Evolutionary conservation across 2,329 filamentous ascomycete genomes (phyloP).

Genomic region (Alternaria longipes): DNA sequence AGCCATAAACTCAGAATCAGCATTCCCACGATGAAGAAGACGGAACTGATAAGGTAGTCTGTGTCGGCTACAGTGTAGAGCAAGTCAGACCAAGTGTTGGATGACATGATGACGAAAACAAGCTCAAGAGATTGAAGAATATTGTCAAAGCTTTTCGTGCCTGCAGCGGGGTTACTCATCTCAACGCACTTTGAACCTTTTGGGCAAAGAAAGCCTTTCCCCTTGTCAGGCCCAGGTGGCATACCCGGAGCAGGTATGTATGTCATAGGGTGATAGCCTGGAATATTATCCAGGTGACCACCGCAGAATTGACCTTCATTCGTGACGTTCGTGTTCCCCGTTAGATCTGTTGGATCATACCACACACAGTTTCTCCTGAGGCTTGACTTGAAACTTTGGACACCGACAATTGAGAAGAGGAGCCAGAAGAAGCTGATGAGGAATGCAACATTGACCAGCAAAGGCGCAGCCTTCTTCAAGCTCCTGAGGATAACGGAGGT

Average conservation of each 20-base stretch:
- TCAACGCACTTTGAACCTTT: constrained; percentile 83
- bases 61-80: constrained; percentile 94
- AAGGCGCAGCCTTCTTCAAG: constrained; percentile 91
- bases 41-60: constrained; percentile 84
- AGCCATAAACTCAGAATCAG: constrained; percentile 97
- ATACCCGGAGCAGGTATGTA: constrained; percentile 69
- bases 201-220: constrained; percentile 90
- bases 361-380: constrained; percentile 60
- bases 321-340: constrained; percentile 62
- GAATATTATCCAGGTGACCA: constrained; percentile 72
- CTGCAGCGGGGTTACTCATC: constrained; percentile 78
- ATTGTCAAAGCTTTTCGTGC: constrained; percentile 94
- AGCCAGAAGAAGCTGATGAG: constrained; percentile 98
- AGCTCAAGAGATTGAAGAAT: constrained; percentile 90
- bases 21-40: constrained; percentile 77
- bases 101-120: constrained; percentile 98
- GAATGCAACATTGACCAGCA: constrained; percentile 92
- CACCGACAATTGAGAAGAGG: constrained; percentile 93
- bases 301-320: constrained; percentile 79
- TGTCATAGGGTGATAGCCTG: constrained; percentile 58
- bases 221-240: constrained; percentile 51
- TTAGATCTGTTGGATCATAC: constrained; percentile 57
- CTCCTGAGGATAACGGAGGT: constrained; percentile 94
- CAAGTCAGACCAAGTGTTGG: constrained; percentile 93
- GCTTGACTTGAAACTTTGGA: constrained; percentile 83